Percentiles rank a stretch among this genome's conserved stretches.
Conservation (phyloP, 495 filamentous ascomycete species). For the Aspergillus mulundensis region DNA sequence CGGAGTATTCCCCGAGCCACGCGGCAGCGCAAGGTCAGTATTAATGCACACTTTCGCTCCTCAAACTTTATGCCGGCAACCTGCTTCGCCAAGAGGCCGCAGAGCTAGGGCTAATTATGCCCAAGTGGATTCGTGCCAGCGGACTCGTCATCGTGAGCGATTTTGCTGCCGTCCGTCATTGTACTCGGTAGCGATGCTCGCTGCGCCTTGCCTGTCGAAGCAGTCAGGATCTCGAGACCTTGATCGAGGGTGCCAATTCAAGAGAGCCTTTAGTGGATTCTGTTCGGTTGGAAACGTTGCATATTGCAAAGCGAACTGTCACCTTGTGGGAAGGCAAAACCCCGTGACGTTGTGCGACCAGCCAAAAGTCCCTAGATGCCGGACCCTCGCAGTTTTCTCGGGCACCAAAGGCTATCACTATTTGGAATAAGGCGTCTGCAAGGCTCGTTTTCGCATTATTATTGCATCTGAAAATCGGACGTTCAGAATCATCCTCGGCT, state of each 20-base stretch:
- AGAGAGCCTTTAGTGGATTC: too few relatives aligned
- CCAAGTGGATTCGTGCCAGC: background rate
- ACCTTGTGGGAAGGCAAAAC: too few relatives aligned
- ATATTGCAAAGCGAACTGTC: too few relatives aligned
- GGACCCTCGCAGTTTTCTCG: background rate
- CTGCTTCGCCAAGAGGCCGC: background rate
- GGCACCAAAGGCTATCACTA: background rate
- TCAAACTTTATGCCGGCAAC: background rate
- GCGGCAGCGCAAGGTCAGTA: background rate
- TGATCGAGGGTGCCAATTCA: too few relatives aligned
- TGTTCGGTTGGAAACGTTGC: too few relatives aligned
- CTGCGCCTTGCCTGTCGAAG: too few relatives aligned
- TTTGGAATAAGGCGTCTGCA: conserved; percentile 5
- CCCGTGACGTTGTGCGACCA: too few relatives aligned
- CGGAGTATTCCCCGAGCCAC: background rate
- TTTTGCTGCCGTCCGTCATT: background rate
- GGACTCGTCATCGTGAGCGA: background rate
- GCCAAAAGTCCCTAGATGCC: background rate
- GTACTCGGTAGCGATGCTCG: background rate
- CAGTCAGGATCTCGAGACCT: too few relatives aligned
- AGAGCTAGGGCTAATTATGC: background rate
- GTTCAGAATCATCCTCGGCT: background rate
- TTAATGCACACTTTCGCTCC: background rate
- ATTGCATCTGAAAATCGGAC: background rate
- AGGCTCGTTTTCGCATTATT: background rate